Evolutionary conservation across 2,329 filamentous ascomycete genomes (phyloP).

Genomic region (Pseudonectria buxi): DNA sequence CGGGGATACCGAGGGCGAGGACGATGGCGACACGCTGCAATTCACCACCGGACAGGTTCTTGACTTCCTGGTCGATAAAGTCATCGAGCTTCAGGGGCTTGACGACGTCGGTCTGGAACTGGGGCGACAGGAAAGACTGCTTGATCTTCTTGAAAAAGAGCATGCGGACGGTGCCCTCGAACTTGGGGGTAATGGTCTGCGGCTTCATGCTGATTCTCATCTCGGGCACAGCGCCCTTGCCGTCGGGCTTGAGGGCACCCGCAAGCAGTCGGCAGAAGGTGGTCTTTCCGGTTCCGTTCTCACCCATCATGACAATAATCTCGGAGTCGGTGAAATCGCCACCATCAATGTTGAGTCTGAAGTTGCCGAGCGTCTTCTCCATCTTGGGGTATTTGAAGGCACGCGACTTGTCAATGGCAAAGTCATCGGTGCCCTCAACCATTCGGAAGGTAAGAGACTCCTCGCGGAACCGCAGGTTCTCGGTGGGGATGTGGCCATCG

Average conservation of each 20-base stretch:
- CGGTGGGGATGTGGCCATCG: conserved; percentile 94
- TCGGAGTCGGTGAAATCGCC: conserved; percentile 96
- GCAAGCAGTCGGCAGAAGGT: conserved; percentile 97
- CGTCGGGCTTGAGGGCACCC: conserved; percentile 87
- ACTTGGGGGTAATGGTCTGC: conserved; percentile 98
- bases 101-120: conserved; percentile 99
- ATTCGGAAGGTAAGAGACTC: conserved; percentile 96
- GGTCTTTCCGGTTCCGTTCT: conserved; percentile 98
- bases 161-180: conserved; percentile 91
- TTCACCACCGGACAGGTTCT: conserved; percentile 98
- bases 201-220: conserved; percentile 99
- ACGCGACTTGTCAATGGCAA: conserved; percentile 73
- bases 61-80: conserved; percentile 99
- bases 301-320: conserved; percentile 99
- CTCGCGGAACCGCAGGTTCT: conserved; percentile 97
- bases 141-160: conserved; percentile 99
- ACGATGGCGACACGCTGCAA: conserved; percentile 98
- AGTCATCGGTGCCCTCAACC: conserved; percentile 82
- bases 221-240: conserved; percentile 67
- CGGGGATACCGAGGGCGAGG: conserved; percentile 87
- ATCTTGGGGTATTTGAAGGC: conserved; percentile 84
- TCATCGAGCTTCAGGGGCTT: conserved; percentile 99
- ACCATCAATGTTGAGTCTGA: conserved; percentile 73
- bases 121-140: conserved; percentile 87
- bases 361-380: conserved; percentile 86